Evolutionary conservation across 208 protist genomes (phyloP).

Genomic region (Herpetomonas samuelpessoai): DNA sequence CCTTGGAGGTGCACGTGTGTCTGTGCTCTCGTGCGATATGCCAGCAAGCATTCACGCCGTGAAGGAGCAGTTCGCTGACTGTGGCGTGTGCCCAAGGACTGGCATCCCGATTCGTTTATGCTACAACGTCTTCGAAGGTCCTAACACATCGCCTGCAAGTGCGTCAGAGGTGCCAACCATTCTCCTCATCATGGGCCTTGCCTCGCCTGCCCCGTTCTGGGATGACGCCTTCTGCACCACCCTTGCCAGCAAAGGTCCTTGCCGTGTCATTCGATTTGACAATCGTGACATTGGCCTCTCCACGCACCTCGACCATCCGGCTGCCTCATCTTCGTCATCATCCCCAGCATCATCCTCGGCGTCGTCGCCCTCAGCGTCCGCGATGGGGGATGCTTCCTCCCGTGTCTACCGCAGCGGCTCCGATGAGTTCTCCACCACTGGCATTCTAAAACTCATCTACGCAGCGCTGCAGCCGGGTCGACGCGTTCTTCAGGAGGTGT

Average conservation of each 20-base stretch:
- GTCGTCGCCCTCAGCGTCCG: background rate
- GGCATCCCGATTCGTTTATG: constrained; percentile 47
- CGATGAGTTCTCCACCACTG: background rate
- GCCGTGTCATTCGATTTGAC: constrained; percentile 72
- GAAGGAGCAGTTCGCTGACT: constrained; percentile 42
- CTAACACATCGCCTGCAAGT: constrained; percentile 1
- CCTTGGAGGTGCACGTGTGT: no score
- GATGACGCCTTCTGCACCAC: constrained; percentile 47
- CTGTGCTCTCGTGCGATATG: no score
- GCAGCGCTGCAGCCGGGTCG: constrained; percentile 29
- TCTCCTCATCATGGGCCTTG: constrained; percentile 66
- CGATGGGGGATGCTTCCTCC: constrained; percentile 10
- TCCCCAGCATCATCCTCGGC: no score
- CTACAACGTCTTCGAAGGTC: constrained; percentile 62
- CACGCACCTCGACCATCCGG: constrained; percentile 49
- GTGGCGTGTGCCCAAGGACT: constrained; percentile 51
- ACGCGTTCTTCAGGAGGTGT: constrained; percentile 34
- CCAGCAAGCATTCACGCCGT: background rate
- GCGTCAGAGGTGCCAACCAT: constrained; percentile 21
- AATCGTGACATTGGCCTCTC: constrained; percentile 71
- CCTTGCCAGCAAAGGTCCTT: constrained; percentile 28
- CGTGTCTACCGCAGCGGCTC: background rate
- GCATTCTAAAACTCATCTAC: constrained; percentile 3
- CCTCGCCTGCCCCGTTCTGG: constrained; percentile 50
- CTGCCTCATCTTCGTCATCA: background rate